Conservation (phyloP, 1,284 basidiomycete species). For the Papiliotrema nemorosa region DNA sequence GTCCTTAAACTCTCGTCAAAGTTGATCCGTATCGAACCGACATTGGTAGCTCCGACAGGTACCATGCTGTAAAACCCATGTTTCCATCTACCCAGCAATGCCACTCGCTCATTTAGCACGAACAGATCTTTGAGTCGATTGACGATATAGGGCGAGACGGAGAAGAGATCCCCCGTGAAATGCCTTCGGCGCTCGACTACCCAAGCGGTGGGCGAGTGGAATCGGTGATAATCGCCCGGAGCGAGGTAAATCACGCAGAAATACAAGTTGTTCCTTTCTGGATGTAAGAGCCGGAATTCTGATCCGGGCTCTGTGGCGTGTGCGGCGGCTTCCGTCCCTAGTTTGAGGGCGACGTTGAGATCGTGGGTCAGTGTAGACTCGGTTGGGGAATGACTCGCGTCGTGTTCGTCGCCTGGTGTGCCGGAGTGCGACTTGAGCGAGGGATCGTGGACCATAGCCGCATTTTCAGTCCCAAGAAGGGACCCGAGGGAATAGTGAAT, state of each 20-base stretch:
- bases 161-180: slow-evolving; percentile 95
- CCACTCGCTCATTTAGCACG: slow-evolving; percentile 95
- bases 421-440: not conserved
- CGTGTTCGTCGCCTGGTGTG: slow-evolving; percentile 13
- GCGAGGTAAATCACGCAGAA: slow-evolving; percentile 97
- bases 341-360: slow-evolving; percentile 51
- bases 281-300: slow-evolving; percentile 52
- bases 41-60: slow-evolving; percentile 96
- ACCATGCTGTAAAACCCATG: slow-evolving; percentile 97
- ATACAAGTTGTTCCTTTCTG: slow-evolving; percentile 73
- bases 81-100: slow-evolving; percentile 91
- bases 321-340: slow-evolving; percentile 51
- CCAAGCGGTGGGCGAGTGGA: slow-evolving; percentile 94
- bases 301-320: slow-evolving; percentile 52
- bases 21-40: slow-evolving; percentile 93
- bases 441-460: slow-evolving; percentile 9
- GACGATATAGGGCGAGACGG: slow-evolving; percentile 94
- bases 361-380: slow-evolving; percentile 59
- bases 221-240: slow-evolving; percentile 97
- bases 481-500: slow-evolving; percentile 90
- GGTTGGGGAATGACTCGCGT: slow-evolving; percentile 37
- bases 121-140: slow-evolving; percentile 89
- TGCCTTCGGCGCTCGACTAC: slow-evolving; percentile 94
- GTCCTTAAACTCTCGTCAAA: slow-evolving; percentile 90
- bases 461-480: slow-evolving; percentile 58